Conservation (phyloP, 169 alveolate genomes). For the Babesia bovis region DNA sequence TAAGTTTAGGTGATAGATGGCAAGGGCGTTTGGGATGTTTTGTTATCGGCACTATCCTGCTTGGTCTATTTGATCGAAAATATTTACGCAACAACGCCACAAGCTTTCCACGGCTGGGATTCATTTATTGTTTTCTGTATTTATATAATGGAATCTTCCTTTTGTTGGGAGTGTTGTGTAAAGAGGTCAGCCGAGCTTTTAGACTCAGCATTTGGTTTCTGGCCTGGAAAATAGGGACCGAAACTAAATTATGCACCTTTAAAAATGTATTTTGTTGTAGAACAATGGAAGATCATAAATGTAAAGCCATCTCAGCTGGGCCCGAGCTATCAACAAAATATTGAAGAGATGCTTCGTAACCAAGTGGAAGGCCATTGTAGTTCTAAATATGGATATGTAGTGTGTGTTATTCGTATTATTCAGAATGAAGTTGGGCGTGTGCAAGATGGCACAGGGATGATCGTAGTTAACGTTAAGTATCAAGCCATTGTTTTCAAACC, state of each 20-base stretch:
- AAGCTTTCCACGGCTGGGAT: conserved; percentile 62
- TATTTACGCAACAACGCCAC: conserved; percentile 52
- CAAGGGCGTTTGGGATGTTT: conserved; percentile 60
- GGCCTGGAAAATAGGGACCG: neutral
- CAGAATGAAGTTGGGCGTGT: conserved; percentile 88
- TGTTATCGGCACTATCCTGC: conserved; percentile 35
- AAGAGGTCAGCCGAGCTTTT: neutral
- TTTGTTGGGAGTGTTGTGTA: neutral
- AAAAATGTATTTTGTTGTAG: conserved; percentile 86
- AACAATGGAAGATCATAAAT: conserved; percentile 87
- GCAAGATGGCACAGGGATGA: conserved; percentile 90
- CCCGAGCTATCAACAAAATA: conserved; percentile 84
- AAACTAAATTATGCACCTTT: neutral
- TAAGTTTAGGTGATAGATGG: conserved; percentile 51
- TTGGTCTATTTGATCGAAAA: conserved; percentile 53
- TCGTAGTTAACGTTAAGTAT: conserved; percentile 87
- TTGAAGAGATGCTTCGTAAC: conserved; percentile 85
- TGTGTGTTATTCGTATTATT: conserved; percentile 87
- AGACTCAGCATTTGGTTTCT: too few species aligned
- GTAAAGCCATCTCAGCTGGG: conserved; percentile 89
- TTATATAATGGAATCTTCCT: too few species aligned
- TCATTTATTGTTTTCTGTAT: conserved; percentile 29
- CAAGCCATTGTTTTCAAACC: conserved; percentile 90
- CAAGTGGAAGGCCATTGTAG: conserved; percentile 88
- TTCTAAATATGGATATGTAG: conserved; percentile 82